Percentiles rank a stretch among this genome's conserved stretches.
Conservation (phyloP, 768 basidiomycete species). For the Artomyces pyxidatus region DNA sequence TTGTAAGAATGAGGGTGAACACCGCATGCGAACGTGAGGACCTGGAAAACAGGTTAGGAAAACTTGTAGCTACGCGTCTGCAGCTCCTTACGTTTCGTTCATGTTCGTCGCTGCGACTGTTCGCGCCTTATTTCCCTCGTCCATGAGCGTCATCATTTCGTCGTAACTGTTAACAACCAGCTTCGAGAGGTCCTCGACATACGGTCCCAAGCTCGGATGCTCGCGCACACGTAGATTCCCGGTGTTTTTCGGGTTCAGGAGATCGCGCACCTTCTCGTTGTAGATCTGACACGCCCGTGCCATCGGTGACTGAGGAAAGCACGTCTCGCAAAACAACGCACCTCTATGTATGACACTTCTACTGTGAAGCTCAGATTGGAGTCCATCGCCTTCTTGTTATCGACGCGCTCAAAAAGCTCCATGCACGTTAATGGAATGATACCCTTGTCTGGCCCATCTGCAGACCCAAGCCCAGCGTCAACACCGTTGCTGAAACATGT, state of each 20-base stretch:
- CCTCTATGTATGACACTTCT: constrained; percentile 98
- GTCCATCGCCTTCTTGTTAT: constrained; percentile 51
- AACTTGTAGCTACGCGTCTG: neutral
- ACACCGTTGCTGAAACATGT: constrained; percentile 3
- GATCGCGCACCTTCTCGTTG: constrained; percentile 96
- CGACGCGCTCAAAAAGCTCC: constrained; percentile 84
- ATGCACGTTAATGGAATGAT: constrained; percentile 95
- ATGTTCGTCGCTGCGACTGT: constrained; percentile 99
- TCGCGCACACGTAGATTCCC: constrained; percentile 96
- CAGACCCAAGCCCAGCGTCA: neutral
- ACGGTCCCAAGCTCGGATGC: constrained; percentile 94
- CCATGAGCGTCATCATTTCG: constrained; percentile 99
- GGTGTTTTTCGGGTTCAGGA: constrained; percentile 94
- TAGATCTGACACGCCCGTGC: constrained; percentile 54
- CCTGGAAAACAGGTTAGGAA: constrained; percentile 27
- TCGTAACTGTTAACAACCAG: constrained; percentile 85
- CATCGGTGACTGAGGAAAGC: neutral
- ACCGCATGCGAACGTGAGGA: constrained; percentile 98
- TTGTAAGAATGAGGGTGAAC: constrained; percentile 90
- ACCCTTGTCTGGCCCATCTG: constrained; percentile 92
- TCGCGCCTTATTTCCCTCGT: constrained; percentile 97
- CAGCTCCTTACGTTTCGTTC: constrained; percentile 77
- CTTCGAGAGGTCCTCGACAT: constrained; percentile 95
- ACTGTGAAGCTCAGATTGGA: constrained; percentile 76
- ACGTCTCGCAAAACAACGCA: constrained; percentile 23